Evolutionary conservation across 345 rosid species (phyloP), one percentile per base, ranked within the genome.

Genomic region (Brassica incana): DNA sequence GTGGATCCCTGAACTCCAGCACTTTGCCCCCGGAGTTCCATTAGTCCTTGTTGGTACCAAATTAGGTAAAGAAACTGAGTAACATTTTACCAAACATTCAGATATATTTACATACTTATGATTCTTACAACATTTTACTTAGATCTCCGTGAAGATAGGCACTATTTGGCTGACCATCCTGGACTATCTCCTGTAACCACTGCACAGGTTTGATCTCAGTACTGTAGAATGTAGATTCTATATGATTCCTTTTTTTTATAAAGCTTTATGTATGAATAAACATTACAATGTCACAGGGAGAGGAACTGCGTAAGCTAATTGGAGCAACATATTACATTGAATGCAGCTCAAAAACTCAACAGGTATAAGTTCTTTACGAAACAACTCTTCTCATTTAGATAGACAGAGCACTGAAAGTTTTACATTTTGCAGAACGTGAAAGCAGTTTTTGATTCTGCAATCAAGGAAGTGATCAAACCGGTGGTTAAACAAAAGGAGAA

Each of bases 1-100:
- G 99, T 95, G 99, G 99, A 88, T 95, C 82, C 97, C 99, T 74
- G 99, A 95, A 75, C 97, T 95, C 70, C 94, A 90, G 83, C 99
- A 92, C 84, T 93, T 81, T 84, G 91, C 92, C 74, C 97, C 95
- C 2, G 97, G 99, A 77, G 85, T 92, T 67, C 99, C 99, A 3
- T 72, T 92, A 8, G 97, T 95, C 18, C 86, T 95, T 71, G 97
- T 89, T 25, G 99, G 99, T 63, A 92, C 99, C 76, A 95, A 95
- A 87, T 75, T 92, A 85, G 99, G 99, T 91, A 67, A 87, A 87
- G 88, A 16, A 69, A 36, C 67, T 6, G 5, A 35, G 72, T 18
- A 50, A 12, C 54, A 78, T 75, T 64, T 27, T 65, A 73, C 67
- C 73, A 11, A 66, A 65, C 11, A 45, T 45, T 32, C 14, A 65